These are phyloP conservation scores for Penicillium coprophilum DNA, from an alignment of 495 filamentous ascomycete genomes.

Conservation along the genomic window DNA sequence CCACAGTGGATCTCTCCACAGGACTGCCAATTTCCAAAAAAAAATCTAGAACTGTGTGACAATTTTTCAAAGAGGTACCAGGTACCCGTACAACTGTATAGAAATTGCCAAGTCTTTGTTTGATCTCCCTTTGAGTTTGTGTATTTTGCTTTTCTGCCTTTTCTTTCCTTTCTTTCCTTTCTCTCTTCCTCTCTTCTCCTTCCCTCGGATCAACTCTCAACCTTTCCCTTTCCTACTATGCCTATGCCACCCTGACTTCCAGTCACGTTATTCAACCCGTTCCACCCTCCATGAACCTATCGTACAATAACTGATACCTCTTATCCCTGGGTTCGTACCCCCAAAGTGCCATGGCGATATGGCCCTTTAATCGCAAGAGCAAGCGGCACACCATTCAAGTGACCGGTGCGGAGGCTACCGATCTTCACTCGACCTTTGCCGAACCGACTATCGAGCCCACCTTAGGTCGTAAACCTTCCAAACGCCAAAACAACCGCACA, in stretches of 20 bases:
- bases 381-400: constrained; percentile 50
- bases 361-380: constrained; percentile 72
- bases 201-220: constrained; percentile 13
- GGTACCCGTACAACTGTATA: constrained; percentile 18
- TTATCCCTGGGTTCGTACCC: constrained; percentile 47
- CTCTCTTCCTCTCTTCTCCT: constrained; percentile 8
- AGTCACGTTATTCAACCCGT: constrained; percentile 1
- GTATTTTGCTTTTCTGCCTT: background rate
- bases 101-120: background rate
- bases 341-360: constrained; percentile 63
- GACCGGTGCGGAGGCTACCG: constrained; percentile 36
- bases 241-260: background rate
- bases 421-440: constrained; percentile 27
- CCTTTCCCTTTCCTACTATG: constrained; percentile 3
- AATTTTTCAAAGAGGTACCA: constrained; percentile 20
- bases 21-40: constrained; percentile 12
- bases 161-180: constrained; percentile 12
- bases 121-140: constrained; percentile 10
- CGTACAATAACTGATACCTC: constrained; percentile 28
- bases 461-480: constrained; percentile 43
- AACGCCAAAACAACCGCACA: constrained; percentile 40
- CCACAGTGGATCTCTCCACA: constrained; percentile 4
- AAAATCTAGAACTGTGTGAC: constrained; percentile 7
- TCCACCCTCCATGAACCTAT: constrained; percentile 37
- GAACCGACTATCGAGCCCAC: constrained; percentile 28